phyloP scores from a whole-genome alignment of 225 moss, liverwort and hornwort species.

The Physcomitrium patens region DNA sequence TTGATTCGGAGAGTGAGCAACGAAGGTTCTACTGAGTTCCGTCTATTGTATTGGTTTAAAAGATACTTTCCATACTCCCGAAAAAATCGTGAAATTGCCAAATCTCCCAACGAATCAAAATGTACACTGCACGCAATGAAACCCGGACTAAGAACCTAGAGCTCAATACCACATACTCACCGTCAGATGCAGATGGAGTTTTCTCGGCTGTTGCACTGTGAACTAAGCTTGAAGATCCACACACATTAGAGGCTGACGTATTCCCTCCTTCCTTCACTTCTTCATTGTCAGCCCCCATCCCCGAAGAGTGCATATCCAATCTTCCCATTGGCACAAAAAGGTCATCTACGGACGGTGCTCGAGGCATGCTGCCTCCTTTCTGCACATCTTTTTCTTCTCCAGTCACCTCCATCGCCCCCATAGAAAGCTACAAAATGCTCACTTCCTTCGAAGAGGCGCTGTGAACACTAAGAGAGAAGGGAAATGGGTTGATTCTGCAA shows the following conservation, averaged over 20 bases:
- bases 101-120: background rate
- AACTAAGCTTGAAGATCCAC: constrained; percentile 30
- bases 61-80: background rate
- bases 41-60: background rate
- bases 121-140: too few relatives aligned
- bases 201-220: constrained; percentile 35
- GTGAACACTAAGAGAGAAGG: background rate
- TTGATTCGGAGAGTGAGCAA: constrained; percentile 15
- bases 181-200: constrained; percentile 37
- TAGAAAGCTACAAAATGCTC: constrained; percentile 32
- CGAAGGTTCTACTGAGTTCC: constrained; percentile 9
- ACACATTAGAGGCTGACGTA: constrained; percentile 34
- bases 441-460: constrained; percentile 15
- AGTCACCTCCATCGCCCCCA: constrained; percentile 64
- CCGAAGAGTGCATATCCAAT: constrained; percentile 70
- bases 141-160: constrained; percentile 14
- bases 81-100: background rate
- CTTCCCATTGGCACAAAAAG: constrained; percentile 79
- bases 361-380: constrained; percentile 53
- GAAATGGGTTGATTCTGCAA: constrained; percentile 30
- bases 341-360: constrained; percentile 74
- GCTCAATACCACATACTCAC: constrained; percentile 41
- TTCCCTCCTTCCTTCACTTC: constrained; percentile 26
- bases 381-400: constrained; percentile 47
- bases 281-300: constrained; percentile 23